phyloP scores from a whole-genome alignment of 106 monocot species.

The Chionographis japonica region DNA sequence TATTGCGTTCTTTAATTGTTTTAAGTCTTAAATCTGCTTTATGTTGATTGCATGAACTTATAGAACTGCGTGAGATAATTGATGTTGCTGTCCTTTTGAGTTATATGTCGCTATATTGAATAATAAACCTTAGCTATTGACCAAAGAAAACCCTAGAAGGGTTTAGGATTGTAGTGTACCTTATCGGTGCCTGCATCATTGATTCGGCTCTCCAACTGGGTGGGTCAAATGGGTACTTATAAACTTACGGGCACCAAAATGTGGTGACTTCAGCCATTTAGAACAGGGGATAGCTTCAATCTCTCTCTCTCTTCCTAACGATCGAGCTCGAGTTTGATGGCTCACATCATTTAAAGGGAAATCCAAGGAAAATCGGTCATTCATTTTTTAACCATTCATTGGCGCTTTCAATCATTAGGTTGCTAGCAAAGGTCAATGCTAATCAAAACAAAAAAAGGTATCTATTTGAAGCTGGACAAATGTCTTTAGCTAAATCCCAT shows the following conservation, averaged over 20 bases:
- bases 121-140: too few species aligned
- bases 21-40: too few species aligned
- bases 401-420: slow-evolving; percentile 1
- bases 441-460: neutral
- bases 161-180: too few species aligned
- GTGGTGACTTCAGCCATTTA: slow-evolving; percentile 1
- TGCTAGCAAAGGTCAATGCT: slow-evolving; percentile 3
- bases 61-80: too few species aligned
- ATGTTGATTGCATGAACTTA: too few species aligned
- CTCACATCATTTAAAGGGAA: slow-evolving; percentile 1
- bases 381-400: slow-evolving; percentile 8
- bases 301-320: neutral
- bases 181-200: too few species aligned
- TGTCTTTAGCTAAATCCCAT: too few species aligned
- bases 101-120: too few species aligned
- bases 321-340: neutral
- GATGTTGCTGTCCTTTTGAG: too few species aligned
- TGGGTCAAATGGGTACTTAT: slow-evolving; percentile 5
- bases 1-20: too few species aligned
- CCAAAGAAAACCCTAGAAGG: too few species aligned
- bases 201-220: slow-evolving; percentile 4
- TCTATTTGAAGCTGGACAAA: too few species aligned
- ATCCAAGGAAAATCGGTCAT: neutral
- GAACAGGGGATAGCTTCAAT: neutral
- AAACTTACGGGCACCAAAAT: slow-evolving; percentile 6